Conservation (phyloP, 192 early-diverging fungal species). For the Entomortierella lignicola region DNA sequence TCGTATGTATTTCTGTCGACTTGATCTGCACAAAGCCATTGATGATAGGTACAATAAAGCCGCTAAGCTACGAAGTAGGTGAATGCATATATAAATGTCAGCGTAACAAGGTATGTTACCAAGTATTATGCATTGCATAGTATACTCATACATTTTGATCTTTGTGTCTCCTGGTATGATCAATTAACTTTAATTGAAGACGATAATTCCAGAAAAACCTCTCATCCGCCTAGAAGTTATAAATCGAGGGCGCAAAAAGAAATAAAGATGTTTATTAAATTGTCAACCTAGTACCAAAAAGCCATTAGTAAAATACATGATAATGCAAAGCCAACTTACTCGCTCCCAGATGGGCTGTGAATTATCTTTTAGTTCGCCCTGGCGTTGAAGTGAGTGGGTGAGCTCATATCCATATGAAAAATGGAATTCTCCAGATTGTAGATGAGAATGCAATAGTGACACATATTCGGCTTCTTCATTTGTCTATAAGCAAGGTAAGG, state of each 20-base stretch:
- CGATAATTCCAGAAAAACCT: constrained; percentile 95
- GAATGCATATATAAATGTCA: background rate
- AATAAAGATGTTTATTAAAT: too few relatives aligned
- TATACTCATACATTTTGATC: constrained; percentile 55
- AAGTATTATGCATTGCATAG: background rate
- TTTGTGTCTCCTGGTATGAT: constrained; percentile 53
- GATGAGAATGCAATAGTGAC: constrained; percentile 59
- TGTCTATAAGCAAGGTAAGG: constrained; percentile 54
- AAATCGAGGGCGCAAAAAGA: too few relatives aligned
- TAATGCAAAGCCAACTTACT: constrained; percentile 57
- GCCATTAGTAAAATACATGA: too few relatives aligned
- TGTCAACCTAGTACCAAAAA: too few relatives aligned
- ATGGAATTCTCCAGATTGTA: constrained; percentile 66
- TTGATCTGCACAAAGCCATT: constrained; percentile 84
- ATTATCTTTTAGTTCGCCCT: constrained; percentile 58
- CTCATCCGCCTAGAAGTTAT: constrained; percentile 87
- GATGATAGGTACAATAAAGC: constrained; percentile 91
- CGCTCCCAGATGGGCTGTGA: constrained; percentile 62
- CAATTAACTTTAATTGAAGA: constrained; percentile 75
- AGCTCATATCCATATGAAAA: constrained; percentile 92
- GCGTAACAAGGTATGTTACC: too few relatives aligned
- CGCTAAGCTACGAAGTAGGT: constrained; percentile 62
- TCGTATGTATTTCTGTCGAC: constrained; percentile 66
- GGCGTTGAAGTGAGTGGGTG: constrained; percentile 86
- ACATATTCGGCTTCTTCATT: constrained; percentile 62